Conservation (phyloP, 1,284 basidiomycete species). For the Puccinia hordei region DNA sequence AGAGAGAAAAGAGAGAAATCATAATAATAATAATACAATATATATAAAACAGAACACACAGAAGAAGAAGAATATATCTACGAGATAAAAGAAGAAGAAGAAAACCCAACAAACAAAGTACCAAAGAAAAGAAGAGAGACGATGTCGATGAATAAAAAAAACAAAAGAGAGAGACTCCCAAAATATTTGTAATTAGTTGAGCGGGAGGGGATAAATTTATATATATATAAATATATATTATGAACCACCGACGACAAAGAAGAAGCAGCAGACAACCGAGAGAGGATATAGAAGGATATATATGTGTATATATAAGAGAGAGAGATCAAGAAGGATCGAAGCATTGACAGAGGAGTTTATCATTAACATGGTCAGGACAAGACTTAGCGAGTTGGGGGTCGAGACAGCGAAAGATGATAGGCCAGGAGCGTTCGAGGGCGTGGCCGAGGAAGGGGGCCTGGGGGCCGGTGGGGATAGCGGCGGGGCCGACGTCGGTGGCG, state of each 20-base stretch:
- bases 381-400: constrained; percentile 25
- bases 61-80: no score
- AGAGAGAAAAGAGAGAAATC: no score
- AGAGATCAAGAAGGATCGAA: constrained; percentile 15
- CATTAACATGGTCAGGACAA: constrained; percentile 26
- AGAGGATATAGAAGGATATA: background rate
- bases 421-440: constrained; percentile 58
- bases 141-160: constrained; percentile 31
- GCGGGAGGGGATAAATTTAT: no score
- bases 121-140: no score
- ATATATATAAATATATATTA: no score
- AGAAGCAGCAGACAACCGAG: constrained; percentile 14
- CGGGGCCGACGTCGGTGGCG: constrained; percentile 23
- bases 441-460: constrained; percentile 54
- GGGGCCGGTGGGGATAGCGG: background rate
- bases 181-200: no score
- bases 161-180: background rate
- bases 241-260: no score
- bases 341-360: constrained; percentile 27
- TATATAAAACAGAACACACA: no score
- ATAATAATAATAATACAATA: no score
- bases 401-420: constrained; percentile 57
- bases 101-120: no score
- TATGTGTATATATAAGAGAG: no score
- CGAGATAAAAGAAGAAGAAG: no score